Percentiles rank a stretch among this genome's conserved stretches.
Conservation (phyloP, 495 filamentous ascomycete species). For the Hyaloscypha hepaticicola region DNA sequence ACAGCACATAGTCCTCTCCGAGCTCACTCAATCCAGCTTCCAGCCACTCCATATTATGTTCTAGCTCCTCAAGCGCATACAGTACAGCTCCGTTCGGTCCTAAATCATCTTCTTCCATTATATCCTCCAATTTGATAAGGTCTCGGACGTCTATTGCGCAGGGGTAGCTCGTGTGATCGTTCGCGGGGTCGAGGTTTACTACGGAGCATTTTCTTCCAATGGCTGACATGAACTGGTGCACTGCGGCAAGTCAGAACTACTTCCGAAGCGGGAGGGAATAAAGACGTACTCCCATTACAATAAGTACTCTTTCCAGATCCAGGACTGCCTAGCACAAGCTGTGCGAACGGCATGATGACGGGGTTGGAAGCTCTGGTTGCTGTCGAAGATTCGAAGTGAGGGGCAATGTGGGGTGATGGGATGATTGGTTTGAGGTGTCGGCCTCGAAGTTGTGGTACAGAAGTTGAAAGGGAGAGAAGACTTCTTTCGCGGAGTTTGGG, state of each 20-base stretch:
- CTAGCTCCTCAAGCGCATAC: constrained; percentile 93
- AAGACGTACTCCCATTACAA: constrained; percentile 78
- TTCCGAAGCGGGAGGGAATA: not conserved
- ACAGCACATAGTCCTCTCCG: constrained; percentile 88
- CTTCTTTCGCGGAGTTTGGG: not conserved
- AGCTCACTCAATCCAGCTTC: constrained; percentile 73
- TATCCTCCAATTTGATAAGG: constrained; percentile 84
- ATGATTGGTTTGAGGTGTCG: not conserved
- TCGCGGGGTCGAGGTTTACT: constrained; percentile 96
- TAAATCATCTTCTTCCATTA: constrained; percentile 89
- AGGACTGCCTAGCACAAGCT: constrained; percentile 85
- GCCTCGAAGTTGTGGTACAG: not conserved
- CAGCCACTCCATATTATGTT: constrained; percentile 88
- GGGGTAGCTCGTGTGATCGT: constrained; percentile 77
- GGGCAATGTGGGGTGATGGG: constrained; percentile 12
- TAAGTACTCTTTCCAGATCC: constrained; percentile 96
- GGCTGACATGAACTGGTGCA: constrained; percentile 95
- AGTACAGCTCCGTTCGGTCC: constrained; percentile 91
- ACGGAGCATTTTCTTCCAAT: constrained; percentile 93
- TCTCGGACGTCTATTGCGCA: constrained; percentile 89
- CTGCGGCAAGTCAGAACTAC: constrained; percentile 30
- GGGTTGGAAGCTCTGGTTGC: not conserved
- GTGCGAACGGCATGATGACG: constrained; percentile 33
- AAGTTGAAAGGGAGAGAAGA: not conserved
- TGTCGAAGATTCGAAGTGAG: constrained; percentile 7